Evolutionary conservation across 2,329 filamentous ascomycete genomes (phyloP), one percentile per base, ranked within the genome.

Genomic region (Chrysoporthe puriensis): DNA sequence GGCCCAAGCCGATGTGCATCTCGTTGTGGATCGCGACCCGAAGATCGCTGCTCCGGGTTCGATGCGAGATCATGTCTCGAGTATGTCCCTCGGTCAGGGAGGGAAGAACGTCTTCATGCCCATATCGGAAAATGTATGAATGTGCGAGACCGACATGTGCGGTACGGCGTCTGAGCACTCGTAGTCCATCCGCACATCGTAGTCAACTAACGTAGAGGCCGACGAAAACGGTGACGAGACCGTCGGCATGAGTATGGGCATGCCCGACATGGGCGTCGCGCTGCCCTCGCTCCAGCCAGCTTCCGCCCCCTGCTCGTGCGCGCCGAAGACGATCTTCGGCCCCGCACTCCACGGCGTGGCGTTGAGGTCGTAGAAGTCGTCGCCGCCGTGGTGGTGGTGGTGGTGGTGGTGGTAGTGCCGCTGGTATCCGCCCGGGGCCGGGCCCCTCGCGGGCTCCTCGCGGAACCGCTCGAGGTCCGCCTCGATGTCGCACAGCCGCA

Each of bases 401-500:
- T 63, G 34, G 13, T 63, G 52, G 14, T 57, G 54, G 4, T 57
- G 54, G 6, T 34, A n/a, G 8, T 34, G 26, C 8, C 34, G 57
- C 36, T 64, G 52, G 36, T 67, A 42, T 18, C 36, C 36, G 21
- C 60, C 50, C 14, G 48, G 58, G 14, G 66, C 43, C 6, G 68
- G 59, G 11, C 63, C 40, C 32, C 68, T 56, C 21, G 9, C 14
- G 2, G 34, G 54, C 42, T 74, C 72, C 16, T 77, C 76, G 32
- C 78, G 79, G 73, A 88, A 89, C 67, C 84, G 77, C 67, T 86
- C 83, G 43, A 90, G 78, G 69, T 90, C 86, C 1, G 87, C 88
- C 72, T 89, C 86, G 80, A 89, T 86, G 69, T 88, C 85, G 70
- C 83, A 81, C 40, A 90, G 79, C 57, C 84, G 82, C 52, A 90